Percentiles rank a stretch among this genome's conserved stretches.
Evolutionary conservation across 805 yeast species (phyloP).

Genomic region (Yamadazyma akitaensis): DNA sequence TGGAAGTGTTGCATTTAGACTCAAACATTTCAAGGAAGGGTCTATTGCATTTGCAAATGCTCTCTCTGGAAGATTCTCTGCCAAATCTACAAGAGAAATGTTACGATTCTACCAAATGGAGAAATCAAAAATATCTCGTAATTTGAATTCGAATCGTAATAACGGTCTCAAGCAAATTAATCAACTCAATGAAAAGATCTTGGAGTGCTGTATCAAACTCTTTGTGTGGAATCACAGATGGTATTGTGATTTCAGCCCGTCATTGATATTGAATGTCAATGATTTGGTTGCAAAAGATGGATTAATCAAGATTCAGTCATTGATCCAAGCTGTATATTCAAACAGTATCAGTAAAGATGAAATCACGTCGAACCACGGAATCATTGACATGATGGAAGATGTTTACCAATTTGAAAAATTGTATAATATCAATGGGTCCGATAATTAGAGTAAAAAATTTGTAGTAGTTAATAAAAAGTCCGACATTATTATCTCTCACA

Average conservation of each 20-base stretch:
- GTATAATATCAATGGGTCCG: conserved; percentile 44
- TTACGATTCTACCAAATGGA: conserved; percentile 62
- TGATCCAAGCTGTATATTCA: conserved; percentile 64
- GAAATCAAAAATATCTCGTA: conserved; percentile 26
- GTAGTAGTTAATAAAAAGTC: background rate
- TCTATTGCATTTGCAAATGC: conserved; percentile 78
- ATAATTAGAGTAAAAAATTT: conserved; percentile 21
- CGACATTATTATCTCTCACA: background rate
- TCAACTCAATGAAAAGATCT: conserved; percentile 51
- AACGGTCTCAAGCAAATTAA: conserved; percentile 31
- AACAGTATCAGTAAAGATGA: conserved; percentile 19
- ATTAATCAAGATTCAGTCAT: conserved; percentile 67
- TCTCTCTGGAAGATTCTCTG: conserved; percentile 70
- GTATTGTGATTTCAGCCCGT: conserved; percentile 88
- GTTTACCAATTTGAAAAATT: conserved; percentile 45
- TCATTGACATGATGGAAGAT: conserved; percentile 53
- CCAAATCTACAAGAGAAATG: conserved; percentile 71
- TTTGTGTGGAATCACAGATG: conserved; percentile 98
- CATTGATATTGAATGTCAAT: conserved; percentile 53
- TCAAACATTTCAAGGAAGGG: conserved; percentile 86
- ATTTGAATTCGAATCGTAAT: conserved; percentile 15
- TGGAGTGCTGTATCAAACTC: conserved; percentile 70
- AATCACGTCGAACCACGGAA: conserved; percentile 37
- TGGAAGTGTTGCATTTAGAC: conserved; percentile 80
- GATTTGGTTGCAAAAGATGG: conserved; percentile 75